A percentile compares a stretch with the other conserved stretches of the same genome.
Conservation (phyloP, 768 basidiomycete species). For the Mrakia blollopis region DNA sequence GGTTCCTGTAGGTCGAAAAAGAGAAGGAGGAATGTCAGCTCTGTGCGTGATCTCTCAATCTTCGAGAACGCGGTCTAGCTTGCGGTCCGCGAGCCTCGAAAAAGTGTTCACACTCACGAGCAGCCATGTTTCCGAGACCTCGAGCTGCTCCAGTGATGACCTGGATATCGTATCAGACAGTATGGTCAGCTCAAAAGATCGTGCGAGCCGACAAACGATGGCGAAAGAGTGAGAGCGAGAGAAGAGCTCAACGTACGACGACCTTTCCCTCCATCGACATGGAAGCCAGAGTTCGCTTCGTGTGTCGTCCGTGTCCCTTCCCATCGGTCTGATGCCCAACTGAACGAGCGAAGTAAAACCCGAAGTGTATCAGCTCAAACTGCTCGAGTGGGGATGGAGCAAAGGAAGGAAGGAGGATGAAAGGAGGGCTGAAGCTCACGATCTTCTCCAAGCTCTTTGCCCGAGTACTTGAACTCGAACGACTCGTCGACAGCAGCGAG, state of each 20-base stretch:
- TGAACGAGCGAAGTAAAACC: neutral
- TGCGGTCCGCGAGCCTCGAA: neutral
- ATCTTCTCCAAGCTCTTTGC: conserved; percentile 1
- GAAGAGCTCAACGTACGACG: conserved; percentile 28
- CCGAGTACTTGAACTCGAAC: conserved; percentile 14
- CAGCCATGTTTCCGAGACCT: conserved; percentile 86
- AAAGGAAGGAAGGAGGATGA: too few relatives aligned
- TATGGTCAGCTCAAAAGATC: conserved; percentile 43
- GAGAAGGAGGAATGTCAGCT: neutral
- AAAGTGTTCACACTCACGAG: conserved; percentile 46
- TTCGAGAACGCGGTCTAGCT: neutral
- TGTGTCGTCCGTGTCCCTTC: conserved; percentile 40
- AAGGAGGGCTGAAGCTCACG: too few relatives aligned
- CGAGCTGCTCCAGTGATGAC: conserved; percentile 89
- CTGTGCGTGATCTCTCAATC: neutral
- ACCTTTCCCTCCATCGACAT: conserved; percentile 68
- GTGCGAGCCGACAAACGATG: neutral
- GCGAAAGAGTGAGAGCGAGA: neutral
- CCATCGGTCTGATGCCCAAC: conserved; percentile 17
- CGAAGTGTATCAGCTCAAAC: neutral
- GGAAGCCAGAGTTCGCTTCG: conserved; percentile 55
- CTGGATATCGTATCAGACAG: conserved; percentile 54
- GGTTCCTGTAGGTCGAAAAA: conserved; percentile 49
- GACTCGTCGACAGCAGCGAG: conserved; percentile 13
- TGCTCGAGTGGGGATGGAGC: neutral